Conservation (phyloP, 2,329 filamentous ascomycete species). For the Fusarium coffeatum region DNA sequence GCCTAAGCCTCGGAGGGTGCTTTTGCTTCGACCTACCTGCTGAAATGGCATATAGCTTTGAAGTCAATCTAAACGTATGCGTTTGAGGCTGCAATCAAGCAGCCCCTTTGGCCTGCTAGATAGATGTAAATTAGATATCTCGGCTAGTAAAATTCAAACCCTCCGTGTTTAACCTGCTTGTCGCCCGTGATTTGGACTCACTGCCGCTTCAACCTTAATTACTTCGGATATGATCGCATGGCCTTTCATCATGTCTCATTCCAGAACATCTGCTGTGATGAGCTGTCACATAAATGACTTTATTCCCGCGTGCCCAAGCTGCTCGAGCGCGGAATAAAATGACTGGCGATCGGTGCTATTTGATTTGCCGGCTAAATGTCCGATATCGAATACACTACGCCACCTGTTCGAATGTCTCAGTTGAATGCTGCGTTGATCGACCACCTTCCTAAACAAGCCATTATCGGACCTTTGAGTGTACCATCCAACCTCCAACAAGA, state of each 20-base stretch:
- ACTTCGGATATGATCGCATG: neutral
- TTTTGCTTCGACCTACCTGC: neutral
- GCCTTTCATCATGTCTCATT: neutral
- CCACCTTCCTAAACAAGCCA: slow-evolving; percentile 19
- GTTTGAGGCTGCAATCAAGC: neutral
- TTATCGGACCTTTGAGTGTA: neutral
- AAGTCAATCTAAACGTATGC: neutral
- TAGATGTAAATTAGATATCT: no score
- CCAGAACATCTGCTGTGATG: neutral
- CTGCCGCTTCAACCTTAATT: neutral
- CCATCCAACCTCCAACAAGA: neutral
- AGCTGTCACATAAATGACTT: neutral
- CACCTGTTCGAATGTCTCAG: slow-evolving; percentile 22
- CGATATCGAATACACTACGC: neutral
- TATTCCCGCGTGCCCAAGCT: neutral
- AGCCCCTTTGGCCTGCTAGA: neutral
- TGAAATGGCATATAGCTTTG: neutral
- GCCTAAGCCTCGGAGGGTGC: neutral
- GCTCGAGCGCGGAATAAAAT: neutral
- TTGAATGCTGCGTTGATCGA: neutral
- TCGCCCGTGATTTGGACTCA: neutral
- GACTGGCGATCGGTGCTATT: neutral
- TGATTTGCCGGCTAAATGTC: neutral
- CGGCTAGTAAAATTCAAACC: neutral
- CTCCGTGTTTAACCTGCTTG: neutral